These are phyloP conservation scores for Periconia digitata DNA, from an alignment of 2,329 filamentous ascomycete genomes.

Conservation along the genomic window DNA sequence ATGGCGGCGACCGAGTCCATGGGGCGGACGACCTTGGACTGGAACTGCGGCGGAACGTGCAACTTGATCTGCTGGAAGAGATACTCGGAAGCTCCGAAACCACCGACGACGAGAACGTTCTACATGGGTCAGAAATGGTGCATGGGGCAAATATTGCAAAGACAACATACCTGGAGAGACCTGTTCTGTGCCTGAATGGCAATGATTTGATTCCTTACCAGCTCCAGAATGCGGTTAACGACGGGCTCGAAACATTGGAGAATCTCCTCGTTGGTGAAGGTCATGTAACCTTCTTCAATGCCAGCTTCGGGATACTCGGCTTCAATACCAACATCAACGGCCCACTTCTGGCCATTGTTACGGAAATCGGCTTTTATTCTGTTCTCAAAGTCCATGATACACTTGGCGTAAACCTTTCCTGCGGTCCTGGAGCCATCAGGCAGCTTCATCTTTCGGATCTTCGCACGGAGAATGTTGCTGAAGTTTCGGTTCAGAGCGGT, in stretches of 20 bases:
- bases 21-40: conserved; percentile 94
- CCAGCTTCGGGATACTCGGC: conserved; percentile 96
- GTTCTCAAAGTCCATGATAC: conserved; percentile 99
- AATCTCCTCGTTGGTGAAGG: conserved; percentile 98
- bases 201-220: conserved; percentile 97
- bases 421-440: conserved; percentile 95
- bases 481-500: conserved; percentile 98
- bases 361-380: conserved; percentile 99
- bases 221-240: conserved; percentile 92
- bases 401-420: conserved; percentile 98
- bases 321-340: conserved; percentile 97
- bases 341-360: conserved; percentile 99
- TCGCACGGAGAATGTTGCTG: conserved; percentile 94
- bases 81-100: conserved; percentile 97
- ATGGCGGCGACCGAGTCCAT: conserved; percentile 99
- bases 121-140: conserved; percentile 40
- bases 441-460: conserved; percentile 99
- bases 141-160: not conserved
- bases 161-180: conserved; percentile 68
- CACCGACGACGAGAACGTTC: conserved; percentile 96
- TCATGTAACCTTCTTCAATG: conserved; percentile 99
- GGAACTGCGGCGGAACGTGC: conserved; percentile 96
- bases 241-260: conserved; percentile 98
- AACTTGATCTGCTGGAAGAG: conserved; percentile 99
- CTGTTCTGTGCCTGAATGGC: conserved; percentile 98